These are phyloP conservation scores for Ganoderma lingzhi DNA, from an alignment of 1,284 basidiomycete species.

Conservation along the genomic window DNA sequence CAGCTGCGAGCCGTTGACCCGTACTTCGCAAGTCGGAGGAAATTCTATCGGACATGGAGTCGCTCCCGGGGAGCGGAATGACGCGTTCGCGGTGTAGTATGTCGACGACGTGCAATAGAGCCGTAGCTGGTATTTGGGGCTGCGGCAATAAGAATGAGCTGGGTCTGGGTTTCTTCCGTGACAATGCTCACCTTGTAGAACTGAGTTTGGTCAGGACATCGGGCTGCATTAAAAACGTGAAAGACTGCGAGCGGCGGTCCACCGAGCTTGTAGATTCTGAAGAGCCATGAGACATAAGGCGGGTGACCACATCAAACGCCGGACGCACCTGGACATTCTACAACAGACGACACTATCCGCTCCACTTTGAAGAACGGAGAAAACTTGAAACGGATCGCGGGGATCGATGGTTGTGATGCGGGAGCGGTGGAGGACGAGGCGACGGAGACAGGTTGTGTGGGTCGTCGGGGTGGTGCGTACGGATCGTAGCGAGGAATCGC, in stretches of 20 bases:
- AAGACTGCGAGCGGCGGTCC: slow-evolving; percentile 72
- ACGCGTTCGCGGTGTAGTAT: slow-evolving; percentile 67
- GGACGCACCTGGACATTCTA: slow-evolving; percentile 76
- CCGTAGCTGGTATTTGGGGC: slow-evolving; percentile 81
- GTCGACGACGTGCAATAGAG: slow-evolving; percentile 93
- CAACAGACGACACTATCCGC: slow-evolving; percentile 65
- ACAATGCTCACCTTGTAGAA: slow-evolving; percentile 53
- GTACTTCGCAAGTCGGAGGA: slow-evolving; percentile 90
- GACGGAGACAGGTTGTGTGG: slow-evolving; percentile 40
- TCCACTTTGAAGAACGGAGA: slow-evolving; percentile 83
- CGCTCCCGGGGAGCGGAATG: slow-evolving; percentile 56
- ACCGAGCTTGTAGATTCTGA: slow-evolving; percentile 78
- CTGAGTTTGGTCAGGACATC: slow-evolving; percentile 73
- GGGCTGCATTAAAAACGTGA: slow-evolving; percentile 67
- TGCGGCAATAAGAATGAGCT: slow-evolving; percentile 38
- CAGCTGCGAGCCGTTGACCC: slow-evolving; percentile 78
- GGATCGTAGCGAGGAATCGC: slow-evolving; percentile 63
- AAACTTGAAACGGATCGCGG: slow-evolving; percentile 72
- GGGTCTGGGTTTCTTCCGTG: background rate
- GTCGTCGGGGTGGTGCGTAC: slow-evolving; percentile 64
- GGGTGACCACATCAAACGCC: background rate
- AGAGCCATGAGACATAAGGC: slow-evolving; percentile 23
- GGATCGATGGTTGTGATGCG: slow-evolving; percentile 31
- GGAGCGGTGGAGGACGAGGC: slow-evolving; percentile 41
- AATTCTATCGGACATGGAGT: slow-evolving; percentile 86